Evolutionary conservation across 2,329 filamentous ascomycete genomes (phyloP).

Genomic region (Elsinoe perseae): DNA sequence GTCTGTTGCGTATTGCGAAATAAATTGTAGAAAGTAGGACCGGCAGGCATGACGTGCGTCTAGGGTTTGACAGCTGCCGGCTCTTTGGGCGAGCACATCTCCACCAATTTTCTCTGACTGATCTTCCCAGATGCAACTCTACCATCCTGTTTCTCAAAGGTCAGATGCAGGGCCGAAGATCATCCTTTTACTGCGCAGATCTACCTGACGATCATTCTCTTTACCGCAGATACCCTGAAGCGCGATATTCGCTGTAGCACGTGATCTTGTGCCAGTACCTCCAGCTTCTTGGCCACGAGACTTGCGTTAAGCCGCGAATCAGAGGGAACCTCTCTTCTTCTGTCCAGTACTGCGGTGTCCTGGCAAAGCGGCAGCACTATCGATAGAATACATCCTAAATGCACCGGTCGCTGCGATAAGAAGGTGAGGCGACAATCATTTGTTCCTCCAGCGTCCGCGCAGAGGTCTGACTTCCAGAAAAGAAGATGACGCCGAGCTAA

Average conservation of each 20-base stretch:
- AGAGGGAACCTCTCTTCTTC: background rate
- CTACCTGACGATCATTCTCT: background rate
- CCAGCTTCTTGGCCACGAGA: constrained; percentile 1
- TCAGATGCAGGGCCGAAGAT: background rate
- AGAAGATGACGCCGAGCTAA: background rate
- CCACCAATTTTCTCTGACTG: background rate
- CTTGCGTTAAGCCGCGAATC: constrained; percentile 11
- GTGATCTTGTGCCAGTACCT: background rate
- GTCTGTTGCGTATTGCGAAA: too few relatives aligned
- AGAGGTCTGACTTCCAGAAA: background rate
- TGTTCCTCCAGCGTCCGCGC: background rate
- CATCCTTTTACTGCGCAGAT: background rate
- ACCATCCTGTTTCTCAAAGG: too few relatives aligned
- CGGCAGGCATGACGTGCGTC: too few relatives aligned
- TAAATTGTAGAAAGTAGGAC: too few relatives aligned
- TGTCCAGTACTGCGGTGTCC: background rate
- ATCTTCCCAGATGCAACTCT: background rate
- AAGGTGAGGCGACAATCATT: constrained; percentile 1
- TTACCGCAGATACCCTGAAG: background rate
- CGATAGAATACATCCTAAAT: background rate
- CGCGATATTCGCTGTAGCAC: background rate
- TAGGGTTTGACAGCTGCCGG: too few relatives aligned
- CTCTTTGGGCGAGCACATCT: background rate
- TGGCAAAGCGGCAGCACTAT: background rate
- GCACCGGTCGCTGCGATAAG: constrained; percentile 7